phyloP scores from a whole-genome alignment of 495 filamentous ascomycete species.

The Bathelium albidoporum region DNA sequence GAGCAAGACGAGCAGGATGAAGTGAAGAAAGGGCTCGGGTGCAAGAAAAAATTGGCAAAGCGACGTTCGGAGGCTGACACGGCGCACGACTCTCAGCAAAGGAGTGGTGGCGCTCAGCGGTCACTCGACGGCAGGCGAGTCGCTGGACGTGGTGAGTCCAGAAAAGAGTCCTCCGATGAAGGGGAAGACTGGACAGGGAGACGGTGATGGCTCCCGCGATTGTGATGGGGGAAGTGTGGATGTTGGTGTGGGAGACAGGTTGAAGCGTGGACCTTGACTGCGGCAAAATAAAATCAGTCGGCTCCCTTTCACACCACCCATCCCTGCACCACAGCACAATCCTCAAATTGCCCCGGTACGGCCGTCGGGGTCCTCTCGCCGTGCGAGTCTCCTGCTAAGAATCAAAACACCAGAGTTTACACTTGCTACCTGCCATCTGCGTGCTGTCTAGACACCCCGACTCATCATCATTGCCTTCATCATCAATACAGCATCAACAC shows the following conservation, averaged over 20 bases:
- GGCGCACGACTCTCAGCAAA: constrained; percentile 2
- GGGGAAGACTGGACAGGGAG: constrained; percentile 13
- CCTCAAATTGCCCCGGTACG: neutral
- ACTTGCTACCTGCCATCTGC: neutral
- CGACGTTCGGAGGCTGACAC: constrained; percentile 3
- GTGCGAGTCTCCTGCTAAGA: neutral
- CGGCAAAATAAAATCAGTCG: constrained; percentile 5
- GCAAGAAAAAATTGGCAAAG: neutral
- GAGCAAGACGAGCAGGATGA: neutral
- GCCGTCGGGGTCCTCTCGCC: neutral
- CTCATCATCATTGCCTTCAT: neutral
- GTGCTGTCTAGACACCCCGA: neutral
- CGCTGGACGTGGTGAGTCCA: neutral
- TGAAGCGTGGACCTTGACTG: neutral
- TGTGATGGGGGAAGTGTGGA: neutral
- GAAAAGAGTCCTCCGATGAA: neutral
- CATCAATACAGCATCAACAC: no score
- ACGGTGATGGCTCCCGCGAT: constrained; percentile 22
- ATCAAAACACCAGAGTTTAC: no score
- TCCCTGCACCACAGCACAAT: neutral
- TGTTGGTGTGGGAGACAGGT: constrained; percentile 5
- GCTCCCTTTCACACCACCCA: constrained; percentile 1
- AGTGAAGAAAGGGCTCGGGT: neutral
- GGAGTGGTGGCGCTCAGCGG: neutral
- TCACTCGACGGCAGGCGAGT: neutral